Base-by-base conservation (phyloP, 495 filamentous ascomycete genomes). In the Tuber brumale region DNA sequence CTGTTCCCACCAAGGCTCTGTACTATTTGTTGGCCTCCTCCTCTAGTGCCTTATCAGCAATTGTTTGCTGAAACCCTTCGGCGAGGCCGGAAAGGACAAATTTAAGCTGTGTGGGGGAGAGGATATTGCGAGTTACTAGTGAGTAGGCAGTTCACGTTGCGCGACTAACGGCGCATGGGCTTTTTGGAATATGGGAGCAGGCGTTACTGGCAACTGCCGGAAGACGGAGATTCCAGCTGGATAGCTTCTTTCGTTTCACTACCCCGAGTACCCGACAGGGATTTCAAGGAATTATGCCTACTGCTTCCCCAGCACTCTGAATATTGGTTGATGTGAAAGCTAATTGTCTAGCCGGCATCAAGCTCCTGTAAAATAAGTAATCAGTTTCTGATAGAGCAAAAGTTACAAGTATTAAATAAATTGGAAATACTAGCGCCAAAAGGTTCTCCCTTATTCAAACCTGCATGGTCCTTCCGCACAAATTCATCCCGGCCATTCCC, bases 401-500 rank as follows among this genome's bases (percentile, higher is more conserved):
- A n/a, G n/a, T n/a, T n/a, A n/a, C n/a, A n/a, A n/a, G n/a, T n/a
- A n/a, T n/a, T n/a, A n/a, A n/a, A n/a, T 7, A 7, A 48, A 7
- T 48, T 48, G 46, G 5, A 19, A 48, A 48, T 23, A 48, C 46
- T 8, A 46, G 39, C 3, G 39, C 69, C 21, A 77, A 69, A 21
- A 77, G 75, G 19, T 66, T 69, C 72, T 5, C n/a, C 69, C 9
- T 70, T 46, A n/a, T 70, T 12, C 2, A 75, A 71, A 23, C 27
- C 41, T 1, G 8, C 23, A 45, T 69, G 9, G 0, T 57, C 71
- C 21, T 41, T 71, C 2, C 12, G 73, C 18, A 75, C 37, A 12
- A 70, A 46, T 16, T 75, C 31, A 9, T 72, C 21, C 31, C 75
- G 51, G 10, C 72, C 43, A 10, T 66, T 61, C 0, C 66, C 21